phyloP scores from a whole-genome alignment of 768 basidiomycete species.

The Collybia mongolica region DNA sequence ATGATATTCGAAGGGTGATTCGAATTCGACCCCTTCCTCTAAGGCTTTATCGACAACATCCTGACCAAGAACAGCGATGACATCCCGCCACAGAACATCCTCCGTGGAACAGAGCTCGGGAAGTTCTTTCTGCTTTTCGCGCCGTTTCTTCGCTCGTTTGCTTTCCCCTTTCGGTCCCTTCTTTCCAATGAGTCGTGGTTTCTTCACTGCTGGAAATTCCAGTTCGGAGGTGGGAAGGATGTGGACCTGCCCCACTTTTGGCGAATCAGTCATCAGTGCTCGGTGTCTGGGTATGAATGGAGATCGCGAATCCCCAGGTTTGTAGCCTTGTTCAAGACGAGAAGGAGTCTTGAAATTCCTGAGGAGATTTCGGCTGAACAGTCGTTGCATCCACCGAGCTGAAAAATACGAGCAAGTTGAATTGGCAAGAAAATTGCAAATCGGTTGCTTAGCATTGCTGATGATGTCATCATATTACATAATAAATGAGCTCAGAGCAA shows the following conservation, averaged over 20 bases:
- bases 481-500: too few species aligned
- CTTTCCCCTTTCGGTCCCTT: slow-evolving; percentile 23
- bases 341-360: not conserved
- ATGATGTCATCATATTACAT: too few species aligned
- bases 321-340: not conserved
- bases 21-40: slow-evolving; percentile 48
- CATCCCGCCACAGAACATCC: slow-evolving; percentile 75
- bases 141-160: slow-evolving; percentile 24
- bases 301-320: not conserved
- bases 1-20: slow-evolving; percentile 57
- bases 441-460: too few species aligned
- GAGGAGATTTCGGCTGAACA: too few species aligned
- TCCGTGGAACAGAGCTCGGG: slow-evolving; percentile 70
- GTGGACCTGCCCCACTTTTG: slow-evolving; percentile 19
- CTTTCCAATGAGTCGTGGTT: slow-evolving; percentile 18
- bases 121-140: slow-evolving; percentile 36
- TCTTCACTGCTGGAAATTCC: slow-evolving; percentile 26
- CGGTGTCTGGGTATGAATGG: too few species aligned
- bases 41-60: slow-evolving; percentile 51
- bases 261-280: slow-evolving; percentile 9
- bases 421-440: too few species aligned
- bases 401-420: too few species aligned
- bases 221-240: slow-evolving; percentile 14
- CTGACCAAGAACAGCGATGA: slow-evolving; percentile 62
- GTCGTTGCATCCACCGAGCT: too few species aligned